Base-by-base conservation (phyloP, 192 early-diverging fungal species). In the Chytriomyces sp. region DNA sequence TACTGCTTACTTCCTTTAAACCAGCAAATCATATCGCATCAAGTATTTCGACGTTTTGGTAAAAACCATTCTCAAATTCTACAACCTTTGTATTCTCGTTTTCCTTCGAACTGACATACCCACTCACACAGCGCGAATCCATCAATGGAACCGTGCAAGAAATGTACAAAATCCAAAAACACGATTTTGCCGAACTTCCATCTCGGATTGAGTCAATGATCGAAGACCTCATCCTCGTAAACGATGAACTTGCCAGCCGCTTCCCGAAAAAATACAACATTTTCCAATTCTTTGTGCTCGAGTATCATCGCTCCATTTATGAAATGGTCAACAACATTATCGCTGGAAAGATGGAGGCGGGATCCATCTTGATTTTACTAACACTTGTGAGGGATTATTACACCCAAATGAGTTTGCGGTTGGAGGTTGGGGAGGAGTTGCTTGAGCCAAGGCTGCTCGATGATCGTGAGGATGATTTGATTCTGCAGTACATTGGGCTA, bases 331-430 rank as follows among this genome's bases (percentile, higher is more conserved):
- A 94, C 80, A 85, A 87, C 69, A 90, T 98, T 75, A 91, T 91
- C 2, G 78, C 85, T 0, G 83, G 81, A 1, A 83, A 82, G 20
- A 87, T 97, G 45, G 96, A 99, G 64, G 92, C 93, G n/a, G 94
- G 91, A 13, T 86, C 88, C 9, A 98, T 99, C 64, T 82, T 99
- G 72, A 80, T 85, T 74, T 81, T 99, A 47, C 83, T 97, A 68
- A 89, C 91, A 20, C 98, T 95, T 92, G 91, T 96, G 13, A 86
- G 95, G 64, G 94, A 97, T 72, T 98, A 99, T 81, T 92, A 98
- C 84, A 80, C 82, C 11, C 92, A 83, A 48, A 97, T 99, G 93
- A 91, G 89, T 72, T 91, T 88, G 35, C 88, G 95, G 50, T 84
- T 99, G 63, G 93, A 94, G 28, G 91, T 96, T 0, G 90, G 92